Percentiles rank a stretch among this genome's conserved stretches.
phyloP scores from a whole-genome alignment of 352 stramenopile species.

The Globisporangium yorkense region DNA sequence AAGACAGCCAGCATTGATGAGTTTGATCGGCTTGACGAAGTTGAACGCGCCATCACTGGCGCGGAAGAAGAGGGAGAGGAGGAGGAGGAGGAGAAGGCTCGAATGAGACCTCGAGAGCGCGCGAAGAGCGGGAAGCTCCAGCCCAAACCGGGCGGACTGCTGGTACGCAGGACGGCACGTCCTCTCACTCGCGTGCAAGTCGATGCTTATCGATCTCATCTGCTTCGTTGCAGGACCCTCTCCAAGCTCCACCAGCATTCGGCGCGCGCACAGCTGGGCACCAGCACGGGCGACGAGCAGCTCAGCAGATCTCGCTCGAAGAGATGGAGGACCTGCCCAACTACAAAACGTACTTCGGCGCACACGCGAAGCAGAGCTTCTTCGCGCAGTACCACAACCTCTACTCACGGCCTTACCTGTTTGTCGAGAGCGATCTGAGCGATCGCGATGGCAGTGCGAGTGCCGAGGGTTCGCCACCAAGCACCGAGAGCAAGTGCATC shows the following conservation, averaged over 20 bases:
- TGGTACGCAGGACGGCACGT: neutral
- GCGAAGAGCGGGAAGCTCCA: constrained; percentile 7
- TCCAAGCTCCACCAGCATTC: neutral
- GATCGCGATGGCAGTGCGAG: too few relatives aligned
- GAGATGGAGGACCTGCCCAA: constrained; percentile 33
- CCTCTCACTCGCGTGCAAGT: neutral
- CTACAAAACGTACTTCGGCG: constrained; percentile 60
- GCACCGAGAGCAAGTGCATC: constrained; percentile 21
- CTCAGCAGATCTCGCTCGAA: constrained; percentile 28
- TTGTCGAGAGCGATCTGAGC: constrained; percentile 19
- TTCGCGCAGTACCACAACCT: constrained; percentile 59
- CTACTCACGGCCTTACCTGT: constrained; percentile 60
- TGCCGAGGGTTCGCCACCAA: neutral
- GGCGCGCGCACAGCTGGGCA: neutral
- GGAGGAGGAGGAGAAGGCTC: neutral
- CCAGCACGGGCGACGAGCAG: constrained; percentile 15
- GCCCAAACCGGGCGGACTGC: neutral
- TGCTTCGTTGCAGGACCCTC: neutral
- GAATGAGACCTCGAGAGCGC: neutral
- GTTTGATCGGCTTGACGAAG: too few relatives aligned
- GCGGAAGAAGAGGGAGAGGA: neutral
- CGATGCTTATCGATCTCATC: neutral
- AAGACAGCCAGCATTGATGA: neutral
- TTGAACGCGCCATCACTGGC: neutral
- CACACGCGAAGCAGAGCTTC: constrained; percentile 43